Base-by-base conservation (phyloP, 2,329 filamentous ascomycete genomes). In the Trichoderma asperellum region DNA sequence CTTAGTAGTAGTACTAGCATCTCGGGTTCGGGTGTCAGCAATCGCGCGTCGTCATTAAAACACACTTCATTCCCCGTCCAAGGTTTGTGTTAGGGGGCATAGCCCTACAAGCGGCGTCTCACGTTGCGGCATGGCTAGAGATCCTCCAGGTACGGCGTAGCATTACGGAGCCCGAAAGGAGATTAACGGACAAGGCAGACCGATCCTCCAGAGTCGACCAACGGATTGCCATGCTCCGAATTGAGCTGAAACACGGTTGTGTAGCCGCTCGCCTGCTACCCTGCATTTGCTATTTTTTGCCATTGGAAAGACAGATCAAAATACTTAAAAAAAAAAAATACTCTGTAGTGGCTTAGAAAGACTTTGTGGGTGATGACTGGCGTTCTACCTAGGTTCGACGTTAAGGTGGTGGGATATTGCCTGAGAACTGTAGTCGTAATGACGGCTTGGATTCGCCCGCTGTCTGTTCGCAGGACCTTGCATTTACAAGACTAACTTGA, bases 1-100 rank as follows among this genome's bases (percentile, higher is more conserved):
- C 40, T 43, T n/a, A 43, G 16, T 43, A 18, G 40, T 43, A 18
- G 6, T 43, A 43, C 18, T 43, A 43, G 40, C 40, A 58, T 52
- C 29, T 52, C 40, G 55, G 21, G 21, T 32, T 32, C 29, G 29
- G 43, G 55, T 29, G 64, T 68, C 53, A 60, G 47, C 65, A 49
- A 61, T 68, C 57, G 43, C 65, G 65, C 65, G 57, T 60, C 65
- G 43, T 61, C 57, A 61, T 34, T 68, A 43, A 24, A 61, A 55
- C 18, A 29, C 37, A 49, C 24, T n/a, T n/a, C 21, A 43, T 52
- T 14, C 27, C 56, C 64, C 55, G 12, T 67, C 40, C 56, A 40
- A 34, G 40, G 10, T 43, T 47, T 60, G 24, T 24, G 21, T 21
- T 53, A 40, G 57, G 37, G 40, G 57, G 56, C 24, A 68, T 35